Percentiles rank a stretch among this genome's conserved stretches.
Conservation (phyloP, 179 eudicot species). For the Camellia oleifera region DNA sequence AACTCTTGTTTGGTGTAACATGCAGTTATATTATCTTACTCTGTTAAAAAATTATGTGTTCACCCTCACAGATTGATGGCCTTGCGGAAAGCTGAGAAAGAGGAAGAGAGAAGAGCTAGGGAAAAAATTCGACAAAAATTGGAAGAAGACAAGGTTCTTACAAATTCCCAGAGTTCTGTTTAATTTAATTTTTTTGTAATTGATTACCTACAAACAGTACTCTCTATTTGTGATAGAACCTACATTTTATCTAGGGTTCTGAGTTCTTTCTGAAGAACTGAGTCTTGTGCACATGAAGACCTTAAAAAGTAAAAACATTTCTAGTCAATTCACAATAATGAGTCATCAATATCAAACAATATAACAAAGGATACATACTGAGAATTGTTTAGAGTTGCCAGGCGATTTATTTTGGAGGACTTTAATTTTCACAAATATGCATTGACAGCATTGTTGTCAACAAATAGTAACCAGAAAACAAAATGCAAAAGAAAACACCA, state of each 20-base stretch:
- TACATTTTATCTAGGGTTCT: not conserved
- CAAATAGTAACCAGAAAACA: not conserved
- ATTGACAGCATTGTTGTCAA: not conserved
- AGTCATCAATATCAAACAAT: not conserved
- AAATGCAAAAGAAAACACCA: not conserved
- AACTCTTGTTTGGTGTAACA: conserved; percentile 2
- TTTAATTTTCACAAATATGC: not conserved
- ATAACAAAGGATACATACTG: not conserved
- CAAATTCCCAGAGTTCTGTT: conserved; percentile 3
- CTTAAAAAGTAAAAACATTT: not conserved
- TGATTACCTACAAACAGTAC: not conserved
- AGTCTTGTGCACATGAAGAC: not conserved
- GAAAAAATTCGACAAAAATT: conserved; percentile 81
- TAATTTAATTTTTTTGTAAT: not conserved
- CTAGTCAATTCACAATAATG: not conserved
- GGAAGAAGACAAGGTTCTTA: conserved; percentile 91
- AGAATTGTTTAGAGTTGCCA: not conserved
- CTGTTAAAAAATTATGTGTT: conserved; percentile 18
- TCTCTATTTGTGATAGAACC: not conserved
- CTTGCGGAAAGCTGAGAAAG: conserved; percentile 95
- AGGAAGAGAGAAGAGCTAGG: conserved; percentile 91
- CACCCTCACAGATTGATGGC: conserved; percentile 60
- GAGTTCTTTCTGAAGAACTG: not conserved
- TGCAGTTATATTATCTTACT: conserved; percentile 8
- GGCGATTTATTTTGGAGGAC: not conserved